Conservation (phyloP, 1,139 yeast genomes). For the Kodamaea suecica region DNA sequence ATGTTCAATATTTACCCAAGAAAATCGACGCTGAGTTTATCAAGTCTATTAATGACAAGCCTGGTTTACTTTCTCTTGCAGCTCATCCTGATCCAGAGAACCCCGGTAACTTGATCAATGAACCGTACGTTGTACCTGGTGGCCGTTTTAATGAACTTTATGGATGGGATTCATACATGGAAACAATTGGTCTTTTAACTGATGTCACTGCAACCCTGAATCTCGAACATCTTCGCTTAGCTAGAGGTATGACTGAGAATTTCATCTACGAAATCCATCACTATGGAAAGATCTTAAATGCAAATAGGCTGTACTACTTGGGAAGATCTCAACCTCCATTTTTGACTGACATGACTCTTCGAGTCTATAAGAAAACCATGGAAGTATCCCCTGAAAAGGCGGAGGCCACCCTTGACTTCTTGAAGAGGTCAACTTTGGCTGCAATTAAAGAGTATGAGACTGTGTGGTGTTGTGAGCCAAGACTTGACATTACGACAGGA, state of each 20-base stretch:
- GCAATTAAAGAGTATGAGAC: conserved; percentile 84
- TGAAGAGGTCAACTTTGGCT: conserved; percentile 63
- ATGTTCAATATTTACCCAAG: conserved; percentile 70
- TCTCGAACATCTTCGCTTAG: conserved; percentile 45
- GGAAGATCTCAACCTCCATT: conserved; percentile 98
- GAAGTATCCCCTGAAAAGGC: conserved; percentile 36
- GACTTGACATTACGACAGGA: conserved; percentile 74
- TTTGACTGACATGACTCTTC: conserved; percentile 85
- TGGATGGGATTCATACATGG: conserved; percentile 98
- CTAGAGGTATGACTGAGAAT: conserved; percentile 90
- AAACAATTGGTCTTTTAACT: conserved; percentile 73
- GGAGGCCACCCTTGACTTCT: conserved; percentile 51
- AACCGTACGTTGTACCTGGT: conserved; percentile 94
- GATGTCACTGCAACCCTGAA: conserved; percentile 55
- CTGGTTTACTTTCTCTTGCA: conserved; percentile 85
- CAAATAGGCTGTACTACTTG: conserved; percentile 87
- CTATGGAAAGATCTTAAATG: conserved; percentile 91
- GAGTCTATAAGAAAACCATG: conserved; percentile 60
- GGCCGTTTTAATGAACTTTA: conserved; percentile 95
- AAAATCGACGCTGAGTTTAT: conserved; percentile 67
- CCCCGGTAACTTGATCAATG: conserved; percentile 54
- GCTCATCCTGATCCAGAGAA: conserved; percentile 52
- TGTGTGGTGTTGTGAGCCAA: conserved; percentile 77
- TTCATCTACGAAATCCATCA: conserved; percentile 86
- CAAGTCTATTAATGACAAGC: conserved; percentile 71